phyloP scores from a whole-genome alignment of 2,329 filamentous ascomycete species.

The Fusarium keratoplasticum region DNA sequence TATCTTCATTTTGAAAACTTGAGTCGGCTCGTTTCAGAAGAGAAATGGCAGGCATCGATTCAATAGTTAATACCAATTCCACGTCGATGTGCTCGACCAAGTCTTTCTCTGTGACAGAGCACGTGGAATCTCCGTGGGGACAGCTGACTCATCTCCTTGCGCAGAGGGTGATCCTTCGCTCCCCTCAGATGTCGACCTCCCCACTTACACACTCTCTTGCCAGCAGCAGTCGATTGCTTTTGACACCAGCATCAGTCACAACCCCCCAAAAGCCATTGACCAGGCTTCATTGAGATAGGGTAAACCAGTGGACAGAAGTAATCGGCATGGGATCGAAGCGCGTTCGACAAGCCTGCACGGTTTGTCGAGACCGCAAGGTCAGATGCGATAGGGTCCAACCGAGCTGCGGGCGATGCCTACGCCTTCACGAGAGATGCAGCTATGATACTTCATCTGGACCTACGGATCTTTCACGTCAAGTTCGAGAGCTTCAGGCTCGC shows the following conservation, averaged over 20 bases:
- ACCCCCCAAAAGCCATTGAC: background rate
- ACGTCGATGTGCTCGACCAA: too few relatives aligned
- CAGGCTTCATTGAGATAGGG: background rate
- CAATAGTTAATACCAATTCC: rapidly evolving
- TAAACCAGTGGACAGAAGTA: background rate
- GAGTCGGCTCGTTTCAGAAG: background rate
- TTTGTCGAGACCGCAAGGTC: background rate
- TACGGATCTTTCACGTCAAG: background rate
- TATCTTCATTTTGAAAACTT: background rate
- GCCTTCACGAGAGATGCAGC: background rate
- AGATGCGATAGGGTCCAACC: background rate
- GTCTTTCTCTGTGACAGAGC: background rate
- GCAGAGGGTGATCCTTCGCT: background rate
- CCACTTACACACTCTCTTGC: background rate
- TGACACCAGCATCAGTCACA: background rate
- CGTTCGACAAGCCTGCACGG: background rate
- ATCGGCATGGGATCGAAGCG: background rate
- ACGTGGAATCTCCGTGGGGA: background rate
- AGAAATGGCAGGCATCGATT: background rate
- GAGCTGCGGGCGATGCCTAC: background rate
- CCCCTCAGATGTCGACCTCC: background rate
- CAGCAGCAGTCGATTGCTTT: background rate
- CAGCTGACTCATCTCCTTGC: background rate
- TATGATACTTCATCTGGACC: background rate
- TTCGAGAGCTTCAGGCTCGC: background rate